phyloP scores from a whole-genome alignment of 2,329 filamentous ascomycete species.

The Fragosphaeria purpurea region DNA sequence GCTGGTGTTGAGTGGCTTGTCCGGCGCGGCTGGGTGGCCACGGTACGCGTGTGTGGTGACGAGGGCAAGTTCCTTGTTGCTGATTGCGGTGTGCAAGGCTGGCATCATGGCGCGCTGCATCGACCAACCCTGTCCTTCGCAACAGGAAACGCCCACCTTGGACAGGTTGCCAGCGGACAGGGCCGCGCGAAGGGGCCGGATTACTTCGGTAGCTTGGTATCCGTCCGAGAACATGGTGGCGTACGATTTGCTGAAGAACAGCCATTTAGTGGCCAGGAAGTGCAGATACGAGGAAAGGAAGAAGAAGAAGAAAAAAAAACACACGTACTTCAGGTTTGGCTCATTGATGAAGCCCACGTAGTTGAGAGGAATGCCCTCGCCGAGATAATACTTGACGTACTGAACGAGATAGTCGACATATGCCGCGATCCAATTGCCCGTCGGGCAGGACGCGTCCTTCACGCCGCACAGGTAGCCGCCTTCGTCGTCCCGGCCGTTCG shows the following conservation, averaged over 20 bases:
- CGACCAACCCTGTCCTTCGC: conserved; percentile 6
- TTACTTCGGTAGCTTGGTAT: neutral
- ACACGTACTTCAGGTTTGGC: conserved; percentile 15
- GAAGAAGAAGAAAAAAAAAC: no score
- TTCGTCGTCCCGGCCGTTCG: conserved; percentile 31
- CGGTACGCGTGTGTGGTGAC: conserved; percentile 5
- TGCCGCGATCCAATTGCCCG: conserved; percentile 36
- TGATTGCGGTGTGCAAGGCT: neutral
- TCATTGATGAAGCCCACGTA: conserved; percentile 27
- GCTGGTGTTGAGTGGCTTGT: neutral
- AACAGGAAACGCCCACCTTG: conserved; percentile 2
- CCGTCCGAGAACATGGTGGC: conserved; percentile 1
- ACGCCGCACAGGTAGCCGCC: conserved; percentile 37
- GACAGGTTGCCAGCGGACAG: neutral
- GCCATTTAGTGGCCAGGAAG: neutral
- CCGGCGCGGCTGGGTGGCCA: neutral
- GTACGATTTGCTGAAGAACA: neutral
- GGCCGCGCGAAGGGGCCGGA: neutral
- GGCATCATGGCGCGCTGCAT: neutral
- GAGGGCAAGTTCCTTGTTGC: neutral
- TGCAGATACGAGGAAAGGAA: neutral
- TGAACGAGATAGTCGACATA: conserved; percentile 38
- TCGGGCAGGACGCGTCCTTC: conserved; percentile 19
- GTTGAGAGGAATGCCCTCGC: conserved; percentile 21
- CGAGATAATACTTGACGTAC: conserved; percentile 31